Conservation (phyloP, 495 filamentous ascomycete genomes). For the Glarea lozoyensis region DNA sequence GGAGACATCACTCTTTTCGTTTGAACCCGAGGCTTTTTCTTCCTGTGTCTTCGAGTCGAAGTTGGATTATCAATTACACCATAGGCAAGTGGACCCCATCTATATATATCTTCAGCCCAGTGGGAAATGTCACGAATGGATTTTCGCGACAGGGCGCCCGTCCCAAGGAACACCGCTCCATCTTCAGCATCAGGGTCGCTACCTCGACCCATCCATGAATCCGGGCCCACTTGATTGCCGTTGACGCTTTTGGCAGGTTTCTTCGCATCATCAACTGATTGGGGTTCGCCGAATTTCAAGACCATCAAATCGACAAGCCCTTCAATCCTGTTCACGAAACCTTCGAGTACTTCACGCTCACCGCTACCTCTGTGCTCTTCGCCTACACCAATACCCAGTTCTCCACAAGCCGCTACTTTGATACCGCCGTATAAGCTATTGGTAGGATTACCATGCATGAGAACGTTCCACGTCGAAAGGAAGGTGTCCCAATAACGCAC, state of each 20-base stretch:
- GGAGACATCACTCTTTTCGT: too few relatives aligned
- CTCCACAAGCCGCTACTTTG: constrained; percentile 84
- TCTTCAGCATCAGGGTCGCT: constrained; percentile 57
- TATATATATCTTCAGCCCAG: constrained; percentile 81
- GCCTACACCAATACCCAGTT: constrained; percentile 87
- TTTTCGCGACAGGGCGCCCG: constrained; percentile 54
- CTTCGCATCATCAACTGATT: constrained; percentile 8
- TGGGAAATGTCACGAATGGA: constrained; percentile 59
- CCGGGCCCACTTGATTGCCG: constrained; percentile 3
- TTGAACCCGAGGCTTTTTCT: too few relatives aligned
- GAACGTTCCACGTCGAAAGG: constrained; percentile 75
- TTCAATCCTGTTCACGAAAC: constrained; percentile 57
- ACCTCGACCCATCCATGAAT: constrained; percentile 59
- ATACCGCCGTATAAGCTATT: constrained; percentile 71
- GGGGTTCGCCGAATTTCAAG: constrained; percentile 68
- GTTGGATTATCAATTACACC: constrained; percentile 68
- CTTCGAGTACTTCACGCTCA: constrained; percentile 84
- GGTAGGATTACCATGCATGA: constrained; percentile 81
- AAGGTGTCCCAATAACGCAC: constrained; percentile 79
- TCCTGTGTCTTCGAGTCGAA: constrained; percentile 34
- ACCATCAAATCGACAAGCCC: constrained; percentile 80
- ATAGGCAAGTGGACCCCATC: constrained; percentile 68
- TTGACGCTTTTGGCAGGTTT: constrained; percentile 4
- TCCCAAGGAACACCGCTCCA: constrained; percentile 75
- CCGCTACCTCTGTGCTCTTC: constrained; percentile 91